Evolutionary conservation across 2,329 filamentous ascomycete genomes (phyloP).

Genomic region (Alternaria tenuissima): DNA sequence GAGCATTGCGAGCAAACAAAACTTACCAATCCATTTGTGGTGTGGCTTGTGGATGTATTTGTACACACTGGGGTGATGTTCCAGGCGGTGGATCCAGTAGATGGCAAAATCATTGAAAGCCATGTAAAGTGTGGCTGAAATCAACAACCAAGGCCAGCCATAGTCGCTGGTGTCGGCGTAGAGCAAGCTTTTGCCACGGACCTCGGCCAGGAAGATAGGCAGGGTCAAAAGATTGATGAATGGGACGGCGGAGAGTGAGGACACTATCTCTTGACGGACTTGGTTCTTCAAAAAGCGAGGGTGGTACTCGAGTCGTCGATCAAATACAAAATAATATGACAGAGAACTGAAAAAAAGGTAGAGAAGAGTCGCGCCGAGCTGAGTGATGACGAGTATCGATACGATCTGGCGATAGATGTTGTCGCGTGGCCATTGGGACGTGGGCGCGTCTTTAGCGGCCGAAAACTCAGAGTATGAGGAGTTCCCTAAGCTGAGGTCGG

Average conservation of each 20-base stretch:
- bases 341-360: constrained; percentile 16
- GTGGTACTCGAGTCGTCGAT: constrained; percentile 15
- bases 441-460: background rate
- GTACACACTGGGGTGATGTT: constrained; percentile 16
- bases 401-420: constrained; percentile 16
- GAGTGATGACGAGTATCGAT: constrained; percentile 12
- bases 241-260: constrained; percentile 10
- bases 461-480: constrained; percentile 8
- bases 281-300: constrained; percentile 17
- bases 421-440: constrained; percentile 17
- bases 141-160: constrained; percentile 11
- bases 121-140: constrained; percentile 10
- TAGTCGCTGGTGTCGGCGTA: constrained; percentile 10
- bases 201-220: constrained; percentile 10
- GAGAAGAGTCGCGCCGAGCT: constrained; percentile 12
- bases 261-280: constrained; percentile 13
- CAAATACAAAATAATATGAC: constrained; percentile 12
- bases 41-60: constrained; percentile 18
- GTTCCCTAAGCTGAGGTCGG: background rate
- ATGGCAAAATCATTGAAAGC: constrained; percentile 15
- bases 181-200: constrained; percentile 12
- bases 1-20: too few species aligned
- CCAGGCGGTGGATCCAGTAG: constrained; percentile 17
- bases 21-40: constrained; percentile 18
- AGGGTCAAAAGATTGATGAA: constrained; percentile 15